phyloP scores from a whole-genome alignment of 2,329 filamentous ascomycete genomes.

The Teratosphaeria pseudoeucalypti region DNA sequence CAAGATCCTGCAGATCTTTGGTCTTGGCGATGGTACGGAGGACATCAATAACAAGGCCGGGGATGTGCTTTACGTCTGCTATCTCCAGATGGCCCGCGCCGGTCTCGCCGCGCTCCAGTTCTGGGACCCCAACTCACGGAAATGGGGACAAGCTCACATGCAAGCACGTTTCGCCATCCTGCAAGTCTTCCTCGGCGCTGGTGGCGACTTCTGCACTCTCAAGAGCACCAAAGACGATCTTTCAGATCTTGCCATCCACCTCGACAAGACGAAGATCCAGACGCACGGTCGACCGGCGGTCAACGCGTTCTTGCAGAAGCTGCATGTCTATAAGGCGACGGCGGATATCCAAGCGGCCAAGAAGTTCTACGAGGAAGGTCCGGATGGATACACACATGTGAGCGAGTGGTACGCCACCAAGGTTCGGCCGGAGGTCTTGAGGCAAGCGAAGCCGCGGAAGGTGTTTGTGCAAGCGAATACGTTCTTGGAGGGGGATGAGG shows the following conservation, averaged over 20 bases:
- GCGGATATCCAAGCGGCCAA: conserved; percentile 72
- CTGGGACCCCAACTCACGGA: conserved; percentile 83
- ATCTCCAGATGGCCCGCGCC: conserved; percentile 89
- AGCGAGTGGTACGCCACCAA: conserved; percentile 76
- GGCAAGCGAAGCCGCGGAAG: conserved; percentile 73
- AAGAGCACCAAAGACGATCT: conserved; percentile 59
- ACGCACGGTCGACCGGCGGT: conserved; percentile 74
- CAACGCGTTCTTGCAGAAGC: conserved; percentile 75
- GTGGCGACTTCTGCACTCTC: conserved; percentile 77
- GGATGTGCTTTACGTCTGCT: conserved; percentile 77
- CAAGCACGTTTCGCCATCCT: conserved; percentile 75
- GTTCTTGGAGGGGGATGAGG: conserved; percentile 53
- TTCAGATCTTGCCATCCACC: conserved; percentile 67
- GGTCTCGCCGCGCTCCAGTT: conserved; percentile 81
- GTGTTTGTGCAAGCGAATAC: conserved; percentile 95
- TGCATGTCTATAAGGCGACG: conserved; percentile 87
- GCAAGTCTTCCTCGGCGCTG: conserved; percentile 72
- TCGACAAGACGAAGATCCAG: conserved; percentile 80
- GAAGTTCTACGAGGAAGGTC: conserved; percentile 63
- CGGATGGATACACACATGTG: conserved; percentile 58
- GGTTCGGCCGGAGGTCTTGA: conserved; percentile 64
- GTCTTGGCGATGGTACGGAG: conserved; percentile 66
- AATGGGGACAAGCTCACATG: conserved; percentile 64
- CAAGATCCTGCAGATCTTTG: conserved; percentile 78
- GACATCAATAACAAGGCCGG: conserved; percentile 68